phyloP scores from a whole-genome alignment of 495 filamentous ascomycete species.

The Massariosphaeria phaeospora region DNA sequence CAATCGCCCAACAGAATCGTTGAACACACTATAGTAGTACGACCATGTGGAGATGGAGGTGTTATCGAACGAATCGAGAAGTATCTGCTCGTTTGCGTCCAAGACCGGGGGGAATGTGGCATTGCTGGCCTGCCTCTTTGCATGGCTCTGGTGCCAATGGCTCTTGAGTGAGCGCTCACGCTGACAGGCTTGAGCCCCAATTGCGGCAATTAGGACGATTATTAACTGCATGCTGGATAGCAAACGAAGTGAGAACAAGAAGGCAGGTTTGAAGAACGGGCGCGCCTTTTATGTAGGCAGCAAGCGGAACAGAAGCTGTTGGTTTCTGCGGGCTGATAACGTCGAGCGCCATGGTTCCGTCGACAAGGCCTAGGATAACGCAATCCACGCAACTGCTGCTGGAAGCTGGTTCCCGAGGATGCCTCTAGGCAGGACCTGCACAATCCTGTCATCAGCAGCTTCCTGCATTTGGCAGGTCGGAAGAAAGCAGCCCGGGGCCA shows the following conservation, averaged over 20 bases:
- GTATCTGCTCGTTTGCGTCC: conserved; percentile 22
- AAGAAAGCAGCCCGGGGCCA: too few species aligned
- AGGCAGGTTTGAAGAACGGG: background rate
- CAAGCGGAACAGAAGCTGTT: background rate
- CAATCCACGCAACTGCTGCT: background rate
- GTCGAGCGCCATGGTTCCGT: too few species aligned
- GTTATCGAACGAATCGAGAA: conserved; percentile 31
- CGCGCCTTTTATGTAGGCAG: background rate
- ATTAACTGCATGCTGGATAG: conserved; percentile 18
- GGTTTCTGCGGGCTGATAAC: too few species aligned
- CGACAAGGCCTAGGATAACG: background rate
- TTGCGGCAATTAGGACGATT: conserved; percentile 11
- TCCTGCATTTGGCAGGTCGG: background rate
- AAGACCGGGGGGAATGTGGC: conserved; percentile 23
- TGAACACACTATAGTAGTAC: conserved; percentile 28
- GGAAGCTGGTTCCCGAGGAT: background rate
- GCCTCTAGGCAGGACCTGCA: background rate
- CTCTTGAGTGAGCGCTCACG: conserved; percentile 13
- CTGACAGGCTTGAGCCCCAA: conserved; percentile 25
- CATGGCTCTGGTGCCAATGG: conserved; percentile 8
- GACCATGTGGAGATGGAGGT: conserved; percentile 29
- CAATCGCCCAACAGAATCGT: background rate
- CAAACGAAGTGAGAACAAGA: background rate
- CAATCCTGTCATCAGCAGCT: background rate
- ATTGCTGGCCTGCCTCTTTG: conserved; percentile 14